Evolutionary conservation across 768 basidiomycete genomes (phyloP).

Genomic region (Boletus subparvulus): DNA sequence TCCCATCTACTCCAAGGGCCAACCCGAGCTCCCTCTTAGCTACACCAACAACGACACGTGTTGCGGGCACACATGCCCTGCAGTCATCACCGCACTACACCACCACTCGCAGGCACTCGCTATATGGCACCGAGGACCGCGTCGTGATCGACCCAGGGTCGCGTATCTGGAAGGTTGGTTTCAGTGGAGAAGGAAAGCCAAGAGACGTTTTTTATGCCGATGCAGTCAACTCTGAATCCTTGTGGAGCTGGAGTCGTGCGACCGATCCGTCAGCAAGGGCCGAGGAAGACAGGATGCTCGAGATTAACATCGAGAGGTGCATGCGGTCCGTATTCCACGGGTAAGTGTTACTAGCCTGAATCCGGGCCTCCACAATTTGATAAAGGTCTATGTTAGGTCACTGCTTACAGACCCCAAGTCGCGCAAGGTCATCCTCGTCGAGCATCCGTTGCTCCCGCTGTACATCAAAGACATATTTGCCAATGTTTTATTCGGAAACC

Average conservation of each 20-base stretch:
- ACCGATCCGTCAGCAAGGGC: conserved; percentile 53
- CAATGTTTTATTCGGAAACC: conserved; percentile 82
- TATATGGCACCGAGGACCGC: conserved; percentile 96
- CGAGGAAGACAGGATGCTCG: conserved; percentile 75
- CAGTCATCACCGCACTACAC: conserved; percentile 82
- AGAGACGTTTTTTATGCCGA: conserved; percentile 79
- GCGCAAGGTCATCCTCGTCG: conserved; percentile 89
- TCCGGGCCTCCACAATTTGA: conserved; percentile 9
- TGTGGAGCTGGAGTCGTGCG: conserved; percentile 65
- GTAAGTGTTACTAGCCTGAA: conserved; percentile 44
- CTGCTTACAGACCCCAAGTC: conserved; percentile 93
- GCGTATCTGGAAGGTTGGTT: conserved; percentile 94
- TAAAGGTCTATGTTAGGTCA: conserved; percentile 52
- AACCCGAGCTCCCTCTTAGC: conserved; percentile 32
- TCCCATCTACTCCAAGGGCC: conserved; percentile 35
- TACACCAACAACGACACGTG: conserved; percentile 59
- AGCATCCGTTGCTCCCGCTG: conserved; percentile 83
- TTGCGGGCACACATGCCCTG: conserved; percentile 46
- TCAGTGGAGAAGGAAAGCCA: conserved; percentile 92
- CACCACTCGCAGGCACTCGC: conserved; percentile 83
- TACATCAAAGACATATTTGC: conserved; percentile 89
- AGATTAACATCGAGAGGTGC: conserved; percentile 63
- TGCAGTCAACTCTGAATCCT: conserved; percentile 38
- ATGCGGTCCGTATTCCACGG: conserved; percentile 81
- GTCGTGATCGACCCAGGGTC: conserved; percentile 95